phyloP scores from a whole-genome alignment of 1,284 basidiomycete genomes.

The Irpex sp. region DNA sequence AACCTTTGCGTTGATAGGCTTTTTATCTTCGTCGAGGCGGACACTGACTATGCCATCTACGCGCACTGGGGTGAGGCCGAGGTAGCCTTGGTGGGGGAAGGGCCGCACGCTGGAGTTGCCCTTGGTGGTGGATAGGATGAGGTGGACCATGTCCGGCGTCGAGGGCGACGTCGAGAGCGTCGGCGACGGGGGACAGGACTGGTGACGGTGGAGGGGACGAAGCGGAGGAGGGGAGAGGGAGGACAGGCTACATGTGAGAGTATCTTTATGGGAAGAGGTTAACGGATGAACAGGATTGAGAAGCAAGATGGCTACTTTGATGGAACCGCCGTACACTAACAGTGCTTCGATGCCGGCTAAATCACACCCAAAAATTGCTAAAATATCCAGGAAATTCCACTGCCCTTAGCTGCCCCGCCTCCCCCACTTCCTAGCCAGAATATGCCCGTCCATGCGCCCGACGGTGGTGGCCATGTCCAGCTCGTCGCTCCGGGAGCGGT shows the following conservation, averaged over 20 bases:
- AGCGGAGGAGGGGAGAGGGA: slow-evolving; percentile 2
- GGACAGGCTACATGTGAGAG: slow-evolving; percentile 3
- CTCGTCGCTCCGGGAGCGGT: not conserved
- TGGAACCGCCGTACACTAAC: not conserved
- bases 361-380: not conserved
- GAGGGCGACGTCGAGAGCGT: slow-evolving; percentile 19
- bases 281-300: slow-evolving; percentile 7
- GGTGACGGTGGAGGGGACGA: slow-evolving; percentile 2
- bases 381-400: not conserved
- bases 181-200: slow-evolving; percentile 11
- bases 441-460: not conserved
- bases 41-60: slow-evolving; percentile 76
- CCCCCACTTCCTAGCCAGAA: not conserved
- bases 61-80: slow-evolving; percentile 75
- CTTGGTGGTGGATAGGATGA: slow-evolving; percentile 53
- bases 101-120: slow-evolving; percentile 67
- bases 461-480: not conserved
- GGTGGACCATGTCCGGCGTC: slow-evolving; percentile 53
- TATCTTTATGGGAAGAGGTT: slow-evolving; percentile 10
- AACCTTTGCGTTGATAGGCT: slow-evolving; percentile 57
- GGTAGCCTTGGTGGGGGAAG: slow-evolving; percentile 75
- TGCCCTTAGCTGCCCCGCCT: too few relatives aligned
- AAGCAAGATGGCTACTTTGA: slow-evolving; percentile 5
- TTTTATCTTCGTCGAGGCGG: slow-evolving; percentile 66
- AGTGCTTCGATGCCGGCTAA: not conserved